phyloP scores from a whole-genome alignment of 2,329 filamentous ascomycete genomes.

The Paramyrothecium roridum region DNA sequence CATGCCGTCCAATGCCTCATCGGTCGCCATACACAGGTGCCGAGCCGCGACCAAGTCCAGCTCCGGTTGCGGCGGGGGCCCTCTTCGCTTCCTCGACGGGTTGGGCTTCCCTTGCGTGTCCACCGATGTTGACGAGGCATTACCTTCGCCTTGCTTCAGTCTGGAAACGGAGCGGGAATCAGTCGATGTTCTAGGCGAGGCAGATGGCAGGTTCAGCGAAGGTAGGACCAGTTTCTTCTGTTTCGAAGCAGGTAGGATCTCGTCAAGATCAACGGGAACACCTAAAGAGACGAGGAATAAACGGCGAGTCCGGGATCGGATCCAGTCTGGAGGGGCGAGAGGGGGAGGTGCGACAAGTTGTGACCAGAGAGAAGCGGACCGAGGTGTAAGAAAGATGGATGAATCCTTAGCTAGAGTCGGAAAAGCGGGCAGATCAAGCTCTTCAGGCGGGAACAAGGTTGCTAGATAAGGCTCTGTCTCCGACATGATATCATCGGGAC shows the following conservation, averaged over 20 bases:
- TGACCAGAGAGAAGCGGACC: slow-evolving; percentile 90
- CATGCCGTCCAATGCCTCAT: slow-evolving; percentile 76
- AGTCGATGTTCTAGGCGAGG: slow-evolving; percentile 52
- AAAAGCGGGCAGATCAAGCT: slow-evolving; percentile 47
- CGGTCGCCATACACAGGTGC: slow-evolving; percentile 78
- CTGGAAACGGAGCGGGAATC: slow-evolving; percentile 49
- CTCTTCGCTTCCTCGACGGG: slow-evolving; percentile 43
- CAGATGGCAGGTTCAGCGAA: slow-evolving; percentile 70
- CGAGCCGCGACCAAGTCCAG: slow-evolving; percentile 77
- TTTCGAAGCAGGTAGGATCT: slow-evolving; percentile 94
- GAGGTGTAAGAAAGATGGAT: slow-evolving; percentile 76
- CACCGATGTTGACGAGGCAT: slow-evolving; percentile 55
- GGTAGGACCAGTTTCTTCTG: slow-evolving; percentile 96
- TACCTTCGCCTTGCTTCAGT: slow-evolving; percentile 43
- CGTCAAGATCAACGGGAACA: slow-evolving; percentile 93
- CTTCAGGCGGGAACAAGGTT: slow-evolving; percentile 59
- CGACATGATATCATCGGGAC: slow-evolving; percentile 56
- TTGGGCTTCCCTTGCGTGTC: slow-evolving; percentile 56
- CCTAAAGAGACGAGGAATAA: slow-evolving; percentile 94
- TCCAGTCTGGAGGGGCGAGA: slow-evolving; percentile 95
- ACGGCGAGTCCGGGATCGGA: slow-evolving; percentile 88
- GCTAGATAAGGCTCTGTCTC: slow-evolving; percentile 65
- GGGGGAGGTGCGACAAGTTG: slow-evolving; percentile 94
- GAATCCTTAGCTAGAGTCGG: slow-evolving; percentile 51
- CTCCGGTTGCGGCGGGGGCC: slow-evolving; percentile 66